Evolutionary conservation across 1,284 basidiomycete species (phyloP).

Genomic region (Sporisorium scitamineum): DNA sequence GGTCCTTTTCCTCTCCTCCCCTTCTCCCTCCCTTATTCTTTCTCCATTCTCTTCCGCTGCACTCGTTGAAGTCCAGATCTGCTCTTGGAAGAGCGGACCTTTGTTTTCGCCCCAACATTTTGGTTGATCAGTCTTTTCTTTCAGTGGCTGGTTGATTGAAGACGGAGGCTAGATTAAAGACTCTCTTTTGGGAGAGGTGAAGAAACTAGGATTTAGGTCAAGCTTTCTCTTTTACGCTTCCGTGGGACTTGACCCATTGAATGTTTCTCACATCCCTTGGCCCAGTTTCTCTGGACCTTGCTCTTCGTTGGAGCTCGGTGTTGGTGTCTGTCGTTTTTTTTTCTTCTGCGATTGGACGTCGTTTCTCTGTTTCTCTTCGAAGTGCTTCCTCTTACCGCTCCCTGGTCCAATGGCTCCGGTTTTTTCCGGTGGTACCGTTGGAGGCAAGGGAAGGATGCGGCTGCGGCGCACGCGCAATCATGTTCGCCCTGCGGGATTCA

Average conservation of each 20-base stretch:
- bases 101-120: conserved; percentile 57
- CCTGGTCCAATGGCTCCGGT: too few species aligned
- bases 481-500: too few species aligned
- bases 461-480: too few species aligned
- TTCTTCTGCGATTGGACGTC: not conserved
- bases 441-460: too few species aligned
- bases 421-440: too few species aligned
- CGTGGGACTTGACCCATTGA: conserved; percentile 41
- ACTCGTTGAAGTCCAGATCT: not conserved
- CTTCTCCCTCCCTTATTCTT: conserved; percentile 1
- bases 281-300: not conserved
- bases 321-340: not conserved
- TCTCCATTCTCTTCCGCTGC: not conserved
- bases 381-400: too few species aligned
- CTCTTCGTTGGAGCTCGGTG: not conserved
- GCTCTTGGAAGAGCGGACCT: not conserved
- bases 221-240: conserved; percentile 14
- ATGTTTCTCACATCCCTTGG: conserved; percentile 39
- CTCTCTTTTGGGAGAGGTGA: not conserved
- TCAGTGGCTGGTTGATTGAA: conserved; percentile 63
- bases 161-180: conserved; percentile 55
- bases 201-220: conserved; percentile 53
- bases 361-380: not conserved
- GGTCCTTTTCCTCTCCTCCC: not conserved
- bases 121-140: conserved; percentile 55